Evolutionary conservation across 140 eudicot species (phyloP), one percentile per base, ranked within the genome.

Genomic region (Erigeron philadelphicus): DNA sequence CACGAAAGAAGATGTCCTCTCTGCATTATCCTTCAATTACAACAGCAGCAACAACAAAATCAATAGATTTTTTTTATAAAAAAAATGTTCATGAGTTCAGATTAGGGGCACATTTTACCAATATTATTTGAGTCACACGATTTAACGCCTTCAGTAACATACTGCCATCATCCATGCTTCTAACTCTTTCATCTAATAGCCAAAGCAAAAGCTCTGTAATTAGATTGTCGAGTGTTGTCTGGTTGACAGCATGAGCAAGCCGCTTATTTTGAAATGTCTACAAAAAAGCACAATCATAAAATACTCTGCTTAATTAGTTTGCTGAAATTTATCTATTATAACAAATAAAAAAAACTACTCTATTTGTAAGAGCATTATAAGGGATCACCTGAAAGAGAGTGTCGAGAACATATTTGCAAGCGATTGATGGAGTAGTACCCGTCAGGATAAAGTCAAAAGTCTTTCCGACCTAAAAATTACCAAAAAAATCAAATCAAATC

Each of bases 181-280:
- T 95, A 55, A 93, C 99, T 84, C 99, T 82, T 74, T 93, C 99
- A 75, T 93, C 99, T 84, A 93, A 80, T 76, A 93, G 99, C 97
- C 97, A 93, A 46, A 93, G 95, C 85, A 93, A 84, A 70, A 93
- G 97, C 81, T 93, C 97, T 56, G 99, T 93, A 40, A 93, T 86
- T 65, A 93, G 88, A 77, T 77, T 80, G 70, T 87, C 86, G 59
- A 93, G 94, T 50, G 99, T 93, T 70, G 85, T 85, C 83, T 89
- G 95, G 75, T 87, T 87, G 35, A 89, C 97, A 67, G 99, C 93
- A 85, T 89, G 88, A 49, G 99, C 95, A 68, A 93, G 92, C 71
- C 82, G 82, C 78, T 82, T 89, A 73, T 89, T 93, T 65, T 93
- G 99, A 84, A 93, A 93, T 64, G 88, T 87, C 98, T 93, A 94